Evolutionary conservation across 345 rosid genomes (phyloP).

Genomic region (Euphorbia tirucalli): DNA sequence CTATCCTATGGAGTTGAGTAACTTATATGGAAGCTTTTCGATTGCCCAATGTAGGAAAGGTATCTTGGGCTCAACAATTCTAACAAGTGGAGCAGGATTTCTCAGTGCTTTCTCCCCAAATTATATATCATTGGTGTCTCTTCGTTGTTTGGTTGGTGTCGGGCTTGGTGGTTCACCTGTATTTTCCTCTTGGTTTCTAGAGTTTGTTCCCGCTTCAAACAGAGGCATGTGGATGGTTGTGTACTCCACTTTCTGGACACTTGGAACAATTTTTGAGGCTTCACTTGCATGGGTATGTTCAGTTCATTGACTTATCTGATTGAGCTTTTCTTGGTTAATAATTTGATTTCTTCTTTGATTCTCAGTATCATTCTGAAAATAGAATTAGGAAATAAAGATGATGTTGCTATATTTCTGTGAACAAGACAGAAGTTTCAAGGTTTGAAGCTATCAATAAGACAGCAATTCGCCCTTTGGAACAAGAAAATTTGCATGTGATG

Average conservation of each 20-base stretch:
- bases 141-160: conserved; percentile 21
- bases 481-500: too few relatives aligned
- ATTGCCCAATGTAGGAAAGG: conserved; percentile 16
- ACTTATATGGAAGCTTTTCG: neutral
- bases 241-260: conserved; percentile 16
- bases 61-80: conserved; percentile 13
- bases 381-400: neutral
- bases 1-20: neutral
- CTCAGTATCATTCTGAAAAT: too few relatives aligned
- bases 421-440: neutral
- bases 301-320: neutral
- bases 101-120: conserved; percentile 28
- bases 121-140: conserved; percentile 20
- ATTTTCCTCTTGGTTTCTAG: conserved; percentile 30
- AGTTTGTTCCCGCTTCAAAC: conserved; percentile 24
- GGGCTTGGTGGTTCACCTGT: conserved; percentile 32
- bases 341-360: neutral
- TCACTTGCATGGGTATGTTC: conserved; percentile 17
- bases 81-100: conserved; percentile 27
- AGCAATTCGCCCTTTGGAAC: too few relatives aligned
- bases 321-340: neutral
- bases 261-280: conserved; percentile 23
- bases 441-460: neutral
- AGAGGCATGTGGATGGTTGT: conserved; percentile 25
- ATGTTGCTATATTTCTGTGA: neutral